Percentiles rank a stretch among this genome's conserved stretches.
phyloP scores from a whole-genome alignment of 2,329 filamentous ascomycete genomes.

The Pseudopyrenochaeta lycopersici region DNA sequence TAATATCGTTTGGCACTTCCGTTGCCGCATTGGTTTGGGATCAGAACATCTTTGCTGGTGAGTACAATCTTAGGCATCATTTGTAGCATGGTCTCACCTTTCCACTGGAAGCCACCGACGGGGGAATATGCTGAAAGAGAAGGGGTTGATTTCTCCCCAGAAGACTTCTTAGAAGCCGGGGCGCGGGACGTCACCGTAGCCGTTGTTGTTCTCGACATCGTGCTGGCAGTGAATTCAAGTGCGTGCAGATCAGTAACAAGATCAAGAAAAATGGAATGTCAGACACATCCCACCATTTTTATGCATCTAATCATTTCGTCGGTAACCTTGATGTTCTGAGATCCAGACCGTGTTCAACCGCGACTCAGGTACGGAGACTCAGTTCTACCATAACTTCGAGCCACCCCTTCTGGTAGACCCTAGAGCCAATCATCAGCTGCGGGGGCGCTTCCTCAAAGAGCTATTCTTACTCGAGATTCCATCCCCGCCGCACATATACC shows the following conservation, averaged over 20 bases:
- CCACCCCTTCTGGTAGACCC: neutral
- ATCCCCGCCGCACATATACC: neutral
- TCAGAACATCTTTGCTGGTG: conserved; percentile 7
- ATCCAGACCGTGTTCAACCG: neutral
- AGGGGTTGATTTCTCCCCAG: neutral
- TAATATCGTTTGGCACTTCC: conserved; percentile 10
- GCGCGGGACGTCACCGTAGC: neutral
- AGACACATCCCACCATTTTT: neutral
- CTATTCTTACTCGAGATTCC: neutral
- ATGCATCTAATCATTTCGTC: neutral
- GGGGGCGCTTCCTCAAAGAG: neutral
- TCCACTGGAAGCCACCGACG: neutral
- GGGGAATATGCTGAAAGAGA: neutral
- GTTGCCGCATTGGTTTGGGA: conserved; percentile 7
- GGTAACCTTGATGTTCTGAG: neutral
- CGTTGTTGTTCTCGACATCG: neutral
- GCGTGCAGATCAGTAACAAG: neutral
- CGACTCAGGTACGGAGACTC: neutral
- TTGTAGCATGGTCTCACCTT: neutral
- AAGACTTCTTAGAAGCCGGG: neutral
- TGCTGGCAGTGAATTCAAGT: neutral
- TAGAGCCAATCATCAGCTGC: neutral
- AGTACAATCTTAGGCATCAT: neutral
- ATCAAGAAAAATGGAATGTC: neutral
- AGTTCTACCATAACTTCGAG: neutral